Evolutionary conservation across 495 filamentous ascomycete genomes (phyloP).

Genomic region (Penicillium bovifimosum): DNA sequence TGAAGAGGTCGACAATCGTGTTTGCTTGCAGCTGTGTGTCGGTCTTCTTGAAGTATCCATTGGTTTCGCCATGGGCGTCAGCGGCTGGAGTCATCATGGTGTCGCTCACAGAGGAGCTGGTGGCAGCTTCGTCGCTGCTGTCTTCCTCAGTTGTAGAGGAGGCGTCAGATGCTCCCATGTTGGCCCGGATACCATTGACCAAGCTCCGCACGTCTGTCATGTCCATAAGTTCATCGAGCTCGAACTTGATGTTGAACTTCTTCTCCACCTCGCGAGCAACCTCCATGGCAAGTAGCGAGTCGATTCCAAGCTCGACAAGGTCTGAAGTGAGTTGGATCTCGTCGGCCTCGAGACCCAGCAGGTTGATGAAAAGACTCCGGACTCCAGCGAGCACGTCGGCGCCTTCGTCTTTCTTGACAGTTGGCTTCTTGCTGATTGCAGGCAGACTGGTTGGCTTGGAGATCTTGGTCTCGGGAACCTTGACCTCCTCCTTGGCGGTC

Average conservation of each 20-base stretch:
- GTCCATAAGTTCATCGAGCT: slow-evolving; percentile 32
- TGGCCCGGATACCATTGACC: neutral
- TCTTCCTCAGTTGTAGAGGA: neutral
- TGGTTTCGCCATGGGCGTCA: neutral
- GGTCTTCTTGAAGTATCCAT: too few relatives aligned
- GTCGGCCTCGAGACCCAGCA: slow-evolving; percentile 39
- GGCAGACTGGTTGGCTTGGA: neutral
- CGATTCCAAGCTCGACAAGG: slow-evolving; percentile 48
- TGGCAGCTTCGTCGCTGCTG: neutral
- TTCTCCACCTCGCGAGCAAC: slow-evolving; percentile 46
- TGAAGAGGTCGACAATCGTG: slow-evolving; percentile 20
- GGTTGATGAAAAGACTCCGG: neutral
- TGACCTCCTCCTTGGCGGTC: too few relatives aligned
- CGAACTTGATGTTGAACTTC: slow-evolving; percentile 36
- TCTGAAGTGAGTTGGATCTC: slow-evolving; percentile 36
- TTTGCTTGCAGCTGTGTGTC: neutral
- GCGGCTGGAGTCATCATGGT: neutral
- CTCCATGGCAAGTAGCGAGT: slow-evolving; percentile 54
- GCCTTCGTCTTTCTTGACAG: neutral
- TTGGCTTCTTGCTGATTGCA: neutral
- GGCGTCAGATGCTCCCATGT: neutral
- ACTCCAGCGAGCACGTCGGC: neutral
- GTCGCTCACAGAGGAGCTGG: neutral
- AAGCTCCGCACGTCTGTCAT: slow-evolving; percentile 10
- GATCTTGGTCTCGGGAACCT: neutral